Evolutionary conservation across 108 stramenopile genomes (phyloP), one percentile per base, ranked within the genome.

Genomic region (Cyclostephanos invisitatus): DNA sequence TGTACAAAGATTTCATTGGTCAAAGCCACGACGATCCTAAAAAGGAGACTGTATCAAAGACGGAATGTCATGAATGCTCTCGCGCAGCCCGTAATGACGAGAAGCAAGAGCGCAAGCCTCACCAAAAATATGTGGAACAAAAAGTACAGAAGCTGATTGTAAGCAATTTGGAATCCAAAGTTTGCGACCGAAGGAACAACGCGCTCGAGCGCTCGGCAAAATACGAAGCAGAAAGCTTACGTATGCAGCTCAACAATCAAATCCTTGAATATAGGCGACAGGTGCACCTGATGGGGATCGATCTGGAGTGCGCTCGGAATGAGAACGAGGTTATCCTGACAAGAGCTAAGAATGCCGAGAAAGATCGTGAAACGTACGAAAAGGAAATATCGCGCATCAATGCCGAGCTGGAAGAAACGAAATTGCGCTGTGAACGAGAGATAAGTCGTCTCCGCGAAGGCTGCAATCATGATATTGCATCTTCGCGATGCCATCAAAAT

Each of bases 291-390:
- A n/a, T 68, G 46, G 61, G 22, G 5, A 51, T 68, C 9, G 79
- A 80, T 58, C 64, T 65, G 17, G 62, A 75, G 15, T 57, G 64
- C 18, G 32, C 64, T 28, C 40, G 49, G 44, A 70, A 75, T 5
- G 78, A 80, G 36, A 28, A 24, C 6, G 61, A 55, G 11, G 55
- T 70, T 1, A 28, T 64, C 27, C 25, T 68, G 14, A 44, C 46
- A 18, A 75, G 78, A 70, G 61, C 74, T 14, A 62, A 70, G 27
- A 70, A 64, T n/a, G 51, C 74, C 20, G 78, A 75, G 49, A 74
- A 65, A 24, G 68, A 80, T 0, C 37, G 15, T 10, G 74, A 75
- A 54, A 35, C 68, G 38, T 56, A 49, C 36, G 70, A 71, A 7
- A 47, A 35, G 2, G 35, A 68, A 48, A 55, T 71, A 40, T 36